Conservation (phyloP, 805 yeast genomes). For the Saturnispora dispora region DNA sequence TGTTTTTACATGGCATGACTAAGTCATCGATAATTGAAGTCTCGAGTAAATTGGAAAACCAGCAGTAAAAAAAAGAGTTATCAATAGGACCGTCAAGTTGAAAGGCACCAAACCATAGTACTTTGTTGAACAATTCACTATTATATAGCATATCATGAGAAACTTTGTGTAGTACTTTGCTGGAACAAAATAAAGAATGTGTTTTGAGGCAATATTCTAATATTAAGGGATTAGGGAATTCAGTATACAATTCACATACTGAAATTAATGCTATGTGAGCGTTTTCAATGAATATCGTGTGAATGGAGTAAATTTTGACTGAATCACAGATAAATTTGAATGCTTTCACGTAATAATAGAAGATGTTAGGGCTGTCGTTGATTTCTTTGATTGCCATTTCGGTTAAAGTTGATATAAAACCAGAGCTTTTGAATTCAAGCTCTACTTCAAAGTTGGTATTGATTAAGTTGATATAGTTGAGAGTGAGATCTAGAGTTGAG, state of each 20-base stretch:
- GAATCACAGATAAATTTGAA: conserved; percentile 2
- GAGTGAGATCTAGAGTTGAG: conserved; percentile 6
- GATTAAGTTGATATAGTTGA: conserved; percentile 1
- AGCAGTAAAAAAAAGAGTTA: background rate
- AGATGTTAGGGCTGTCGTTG: background rate
- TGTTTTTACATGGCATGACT: background rate
- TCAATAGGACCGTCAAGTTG: background rate
- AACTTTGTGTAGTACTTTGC: background rate
- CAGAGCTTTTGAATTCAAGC: background rate
- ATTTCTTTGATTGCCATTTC: background rate
- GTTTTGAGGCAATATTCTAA: conserved; percentile 7
- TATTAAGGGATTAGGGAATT: background rate
- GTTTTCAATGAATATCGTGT: background rate
- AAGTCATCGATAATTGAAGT: background rate
- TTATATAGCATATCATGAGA: background rate
- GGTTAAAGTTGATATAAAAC: background rate
- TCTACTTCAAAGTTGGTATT: background rate
- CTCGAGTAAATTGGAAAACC: conserved; percentile 4
- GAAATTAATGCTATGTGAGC: background rate
- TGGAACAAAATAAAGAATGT: conserved; percentile 4
- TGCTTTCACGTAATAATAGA: conserved; percentile 5
- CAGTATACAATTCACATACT: background rate
- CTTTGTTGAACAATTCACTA: background rate
- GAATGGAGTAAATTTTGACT: background rate
- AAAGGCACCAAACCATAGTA: conserved; percentile 2